These are phyloP conservation scores for Didymella lethalis DNA, from an alignment of 2,329 filamentous ascomycete species.

Conservation along the genomic window DNA sequence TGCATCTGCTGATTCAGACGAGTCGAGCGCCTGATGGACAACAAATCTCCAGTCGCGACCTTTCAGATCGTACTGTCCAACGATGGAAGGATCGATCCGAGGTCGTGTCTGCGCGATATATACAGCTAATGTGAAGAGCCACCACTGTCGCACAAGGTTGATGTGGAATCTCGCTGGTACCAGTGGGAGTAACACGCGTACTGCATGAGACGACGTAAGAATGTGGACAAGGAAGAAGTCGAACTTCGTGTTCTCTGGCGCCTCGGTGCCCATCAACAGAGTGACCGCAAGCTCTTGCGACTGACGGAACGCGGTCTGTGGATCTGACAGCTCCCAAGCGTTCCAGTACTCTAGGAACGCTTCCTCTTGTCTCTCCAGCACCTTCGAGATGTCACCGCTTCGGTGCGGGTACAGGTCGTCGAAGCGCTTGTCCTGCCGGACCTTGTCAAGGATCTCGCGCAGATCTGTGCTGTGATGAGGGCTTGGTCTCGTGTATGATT, in stretches of 20 bases:
- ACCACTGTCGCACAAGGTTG: conserved; percentile 83
- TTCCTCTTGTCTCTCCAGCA: conserved; percentile 74
- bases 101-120: conserved; percentile 82
- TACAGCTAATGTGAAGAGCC: conserved; percentile 79
- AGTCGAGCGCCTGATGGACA: conserved; percentile 72
- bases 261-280: conserved; percentile 63
- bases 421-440: conserved; percentile 74
- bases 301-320: conserved; percentile 76
- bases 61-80: conserved; percentile 67
- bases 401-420: conserved; percentile 68
- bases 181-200: conserved; percentile 82
- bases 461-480: conserved; percentile 60
- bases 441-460: conserved; percentile 73
- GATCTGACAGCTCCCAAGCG: conserved; percentile 74
- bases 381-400: conserved; percentile 69
- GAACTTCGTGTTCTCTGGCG: conserved; percentile 61
- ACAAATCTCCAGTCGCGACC: conserved; percentile 80
- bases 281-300: conserved; percentile 67
- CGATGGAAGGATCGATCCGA: conserved; percentile 67
- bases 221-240: conserved; percentile 86
- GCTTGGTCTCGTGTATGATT: conserved; percentile 72
- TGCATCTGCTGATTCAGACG: conserved; percentile 73
- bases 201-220: conserved; percentile 84
- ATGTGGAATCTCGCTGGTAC: conserved; percentile 77
- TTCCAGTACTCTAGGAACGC: conserved; percentile 89